phyloP scores from a whole-genome alignment of 352 stramenopile species.

The Phytopythium aichiense region DNA sequence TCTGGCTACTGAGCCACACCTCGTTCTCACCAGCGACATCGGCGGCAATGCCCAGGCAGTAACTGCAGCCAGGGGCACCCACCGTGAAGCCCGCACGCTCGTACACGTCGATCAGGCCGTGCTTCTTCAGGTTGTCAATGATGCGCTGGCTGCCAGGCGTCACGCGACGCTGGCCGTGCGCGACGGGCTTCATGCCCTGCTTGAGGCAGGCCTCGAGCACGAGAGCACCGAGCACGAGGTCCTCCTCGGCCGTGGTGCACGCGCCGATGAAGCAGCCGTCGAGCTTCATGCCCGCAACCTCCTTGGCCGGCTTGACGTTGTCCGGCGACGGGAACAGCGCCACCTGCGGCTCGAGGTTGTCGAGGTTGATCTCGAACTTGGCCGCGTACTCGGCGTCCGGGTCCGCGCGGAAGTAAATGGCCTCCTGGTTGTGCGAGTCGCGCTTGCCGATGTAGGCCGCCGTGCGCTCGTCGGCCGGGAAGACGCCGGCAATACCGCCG shows the following conservation, averaged over 20 bases:
- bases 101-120: constrained; percentile 73
- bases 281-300: constrained; percentile 68
- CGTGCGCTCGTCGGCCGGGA: constrained; percentile 71
- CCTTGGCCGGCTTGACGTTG: constrained; percentile 69
- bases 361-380: constrained; percentile 72
- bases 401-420: constrained; percentile 80
- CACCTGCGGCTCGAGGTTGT: constrained; percentile 65
- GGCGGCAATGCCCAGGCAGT: constrained; percentile 79
- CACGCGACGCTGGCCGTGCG: constrained; percentile 63
- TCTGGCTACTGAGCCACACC: constrained; percentile 81
- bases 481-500: constrained; percentile 80
- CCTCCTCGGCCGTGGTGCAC: constrained; percentile 79
- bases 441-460: constrained; percentile 77
- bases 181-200: constrained; percentile 52
- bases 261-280: constrained; percentile 86
- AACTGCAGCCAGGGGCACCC: constrained; percentile 73
- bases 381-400: constrained; percentile 67
- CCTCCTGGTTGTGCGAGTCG: constrained; percentile 69
- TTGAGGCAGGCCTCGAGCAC: constrained; percentile 77
- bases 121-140: constrained; percentile 75
- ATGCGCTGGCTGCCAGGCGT: constrained; percentile 78
- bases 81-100: constrained; percentile 78
- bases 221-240: constrained; percentile 73
- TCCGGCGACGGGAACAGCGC: constrained; percentile 78
- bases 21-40: constrained; percentile 79